A percentile compares a stretch with the other conserved stretches of the same genome.
phyloP scores from a whole-genome alignment of 805 yeast genomes.

The Kazachstania bromeliacearum region DNA sequence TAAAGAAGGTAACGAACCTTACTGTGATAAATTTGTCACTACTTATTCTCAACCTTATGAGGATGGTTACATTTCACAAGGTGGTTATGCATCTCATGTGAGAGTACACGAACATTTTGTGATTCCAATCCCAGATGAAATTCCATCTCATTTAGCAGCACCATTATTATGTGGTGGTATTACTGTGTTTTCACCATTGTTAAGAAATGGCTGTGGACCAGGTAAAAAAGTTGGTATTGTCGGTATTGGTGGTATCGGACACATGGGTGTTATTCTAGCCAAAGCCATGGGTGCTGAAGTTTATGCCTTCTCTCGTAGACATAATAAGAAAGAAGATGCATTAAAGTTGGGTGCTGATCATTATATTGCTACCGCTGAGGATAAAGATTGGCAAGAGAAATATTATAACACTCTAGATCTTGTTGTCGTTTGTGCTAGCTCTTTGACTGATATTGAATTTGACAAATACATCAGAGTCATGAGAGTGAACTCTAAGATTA shows the following conservation, averaged over 20 bases:
- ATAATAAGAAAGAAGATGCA: slow-evolving; percentile 41
- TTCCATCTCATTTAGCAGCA: slow-evolving; percentile 48
- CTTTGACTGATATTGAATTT: slow-evolving; percentile 33
- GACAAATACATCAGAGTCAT: slow-evolving; percentile 25
- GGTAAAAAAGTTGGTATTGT: slow-evolving; percentile 45
- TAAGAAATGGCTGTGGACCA: slow-evolving; percentile 41
- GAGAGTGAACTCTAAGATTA: slow-evolving; percentile 30
- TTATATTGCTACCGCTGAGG: slow-evolving; percentile 45
- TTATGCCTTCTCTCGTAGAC: slow-evolving; percentile 44
- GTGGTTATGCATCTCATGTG: slow-evolving; percentile 62
- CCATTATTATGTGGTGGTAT: slow-evolving; percentile 74
- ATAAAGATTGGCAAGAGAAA: slow-evolving; percentile 33
- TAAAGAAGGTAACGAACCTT: slow-evolving; percentile 42
- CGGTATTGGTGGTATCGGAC: slow-evolving; percentile 52
- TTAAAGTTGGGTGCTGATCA: slow-evolving; percentile 42
- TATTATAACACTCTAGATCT: slow-evolving; percentile 35
- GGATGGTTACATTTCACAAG: slow-evolving; percentile 42
- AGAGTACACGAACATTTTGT: slow-evolving; percentile 56
- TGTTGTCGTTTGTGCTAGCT: slow-evolving; percentile 40
- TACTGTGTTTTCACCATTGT: slow-evolving; percentile 61
- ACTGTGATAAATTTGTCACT: slow-evolving; percentile 40
- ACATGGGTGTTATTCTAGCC: slow-evolving; percentile 46
- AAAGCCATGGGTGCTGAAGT: slow-evolving; percentile 54
- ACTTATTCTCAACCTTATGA: slow-evolving; percentile 42
- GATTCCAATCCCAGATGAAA: slow-evolving; percentile 50